Evolutionary conservation across 352 stramenopile genomes (phyloP).

Genomic region (Pelagophyceae sp.): DNA sequence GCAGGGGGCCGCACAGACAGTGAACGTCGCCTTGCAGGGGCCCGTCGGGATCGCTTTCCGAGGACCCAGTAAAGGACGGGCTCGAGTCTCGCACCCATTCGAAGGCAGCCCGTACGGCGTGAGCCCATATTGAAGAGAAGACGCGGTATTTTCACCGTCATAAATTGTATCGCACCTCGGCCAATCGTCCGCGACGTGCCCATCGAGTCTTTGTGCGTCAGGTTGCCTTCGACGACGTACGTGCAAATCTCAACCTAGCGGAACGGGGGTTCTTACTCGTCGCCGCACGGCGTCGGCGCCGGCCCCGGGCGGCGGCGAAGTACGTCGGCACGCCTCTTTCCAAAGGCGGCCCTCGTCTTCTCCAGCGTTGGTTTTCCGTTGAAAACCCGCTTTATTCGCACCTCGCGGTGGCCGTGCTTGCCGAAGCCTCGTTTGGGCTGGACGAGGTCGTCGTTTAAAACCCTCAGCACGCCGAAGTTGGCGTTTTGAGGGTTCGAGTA

Average conservation of each 20-base stretch:
- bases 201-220: constrained; percentile 59
- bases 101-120: too few relatives aligned
- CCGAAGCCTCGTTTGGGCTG: constrained; percentile 56
- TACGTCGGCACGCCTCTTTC: too few relatives aligned
- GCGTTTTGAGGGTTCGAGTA: constrained; percentile 48
- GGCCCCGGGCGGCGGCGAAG: too few relatives aligned
- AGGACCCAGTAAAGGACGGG: too few relatives aligned
- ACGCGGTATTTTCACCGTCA: too few relatives aligned
- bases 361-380: not conserved
- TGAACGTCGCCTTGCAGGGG: too few relatives aligned
- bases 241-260: constrained; percentile 71
- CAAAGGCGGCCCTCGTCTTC: constrained; percentile 17
- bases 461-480: constrained; percentile 57
- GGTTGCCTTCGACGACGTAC: constrained; percentile 55
- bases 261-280: too few relatives aligned
- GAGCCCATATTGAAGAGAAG: too few relatives aligned
- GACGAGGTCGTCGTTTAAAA: constrained; percentile 73
- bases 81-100: too few relatives aligned
- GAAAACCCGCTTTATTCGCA: too few relatives aligned
- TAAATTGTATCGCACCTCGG: constrained; percentile 58
- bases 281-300: constrained; percentile 36
- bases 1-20: too few relatives aligned
- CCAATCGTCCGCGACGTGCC: constrained; percentile 53
- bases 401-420: constrained; percentile 45
- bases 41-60: too few relatives aligned